Evolutionary conservation across 2,329 filamentous ascomycete genomes (phyloP), one percentile per base, ranked within the genome.

Genomic region (Aspergillus sp.): DNA sequence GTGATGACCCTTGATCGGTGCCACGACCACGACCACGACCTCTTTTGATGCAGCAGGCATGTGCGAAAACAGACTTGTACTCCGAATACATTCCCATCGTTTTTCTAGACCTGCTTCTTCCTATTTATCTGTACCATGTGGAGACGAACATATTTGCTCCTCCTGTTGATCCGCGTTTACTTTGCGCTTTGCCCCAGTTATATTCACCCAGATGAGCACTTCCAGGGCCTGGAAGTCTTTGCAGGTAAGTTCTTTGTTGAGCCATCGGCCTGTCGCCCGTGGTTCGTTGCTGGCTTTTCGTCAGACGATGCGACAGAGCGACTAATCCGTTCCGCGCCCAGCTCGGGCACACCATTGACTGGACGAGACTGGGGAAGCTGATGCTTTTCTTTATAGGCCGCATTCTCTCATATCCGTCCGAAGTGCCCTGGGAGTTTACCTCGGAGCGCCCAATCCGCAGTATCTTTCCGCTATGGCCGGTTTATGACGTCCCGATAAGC

Each of bases 141-240:
- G 93, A 88, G 93, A 83, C 89, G 93, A 78, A 87, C 89, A 65
- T 97, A 97, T 80, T 83, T 98, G 66, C 80, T 96, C 60, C 84
- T 99, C 71, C 84, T 96, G 72, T 82, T 95, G 69, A 87, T 97
- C 72, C 90, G 95, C 78, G 85, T 98, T 73, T 98, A 94, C 86
- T 94, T 98, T 77, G 94, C 95, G 63, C 82, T 98, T 67, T 93
- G 91, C 66, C 91, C 95, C 62, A 98, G 94, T 83, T 99, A 99
- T 78, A 87, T 99, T 51, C 95, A 99, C 77, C 95, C 95, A 5
- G 95, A 99, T 81, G 95, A 99, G 84, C 95, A 98, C 82, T 99
- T 99, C 73, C 95, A 99, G 81, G 95, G 95, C 41, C 95, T 95
- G 17, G 95, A 99, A 82, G 90, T 98, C 67, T 95, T 98, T 73